phyloP scores from a whole-genome alignment of 2,329 filamentous ascomycete species.

The Cryphonectria japonica region DNA sequence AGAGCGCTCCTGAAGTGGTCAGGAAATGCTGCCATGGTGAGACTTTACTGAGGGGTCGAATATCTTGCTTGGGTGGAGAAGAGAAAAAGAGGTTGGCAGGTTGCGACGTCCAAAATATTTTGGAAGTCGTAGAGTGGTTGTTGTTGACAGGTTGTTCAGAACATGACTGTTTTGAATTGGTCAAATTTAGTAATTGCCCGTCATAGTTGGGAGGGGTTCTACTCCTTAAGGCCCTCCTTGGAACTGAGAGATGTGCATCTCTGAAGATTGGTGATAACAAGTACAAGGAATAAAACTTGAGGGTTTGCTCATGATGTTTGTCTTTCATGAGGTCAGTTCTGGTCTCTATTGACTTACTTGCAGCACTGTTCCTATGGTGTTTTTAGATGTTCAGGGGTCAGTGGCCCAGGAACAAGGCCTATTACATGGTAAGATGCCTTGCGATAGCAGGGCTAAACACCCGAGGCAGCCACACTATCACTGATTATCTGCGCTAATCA shows the following conservation, averaged over 20 bases:
- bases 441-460: not conserved
- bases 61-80: not conserved
- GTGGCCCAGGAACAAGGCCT: not conserved
- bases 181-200: not conserved
- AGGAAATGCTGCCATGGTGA: not conserved
- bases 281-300: not conserved
- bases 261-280: not conserved
- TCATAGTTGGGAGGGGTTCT: not conserved
- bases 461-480: constrained; percentile 11
- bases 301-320: not conserved
- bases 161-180: not conserved
- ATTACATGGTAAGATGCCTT: not conserved
- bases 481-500: constrained; percentile 16
- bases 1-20: not conserved
- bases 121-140: not conserved
- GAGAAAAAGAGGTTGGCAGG: not conserved
- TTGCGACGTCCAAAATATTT: not conserved
- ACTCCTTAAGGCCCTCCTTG: not conserved
- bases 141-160: not conserved
- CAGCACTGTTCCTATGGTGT: not conserved
- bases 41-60: too few relatives aligned
- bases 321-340: not conserved
- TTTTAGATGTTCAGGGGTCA: constrained; percentile 1
- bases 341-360: not conserved
- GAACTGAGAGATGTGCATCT: not conserved